Conservation (phyloP, 176 grass and related monocot genomes). For the Raddia distichophylla region DNA sequence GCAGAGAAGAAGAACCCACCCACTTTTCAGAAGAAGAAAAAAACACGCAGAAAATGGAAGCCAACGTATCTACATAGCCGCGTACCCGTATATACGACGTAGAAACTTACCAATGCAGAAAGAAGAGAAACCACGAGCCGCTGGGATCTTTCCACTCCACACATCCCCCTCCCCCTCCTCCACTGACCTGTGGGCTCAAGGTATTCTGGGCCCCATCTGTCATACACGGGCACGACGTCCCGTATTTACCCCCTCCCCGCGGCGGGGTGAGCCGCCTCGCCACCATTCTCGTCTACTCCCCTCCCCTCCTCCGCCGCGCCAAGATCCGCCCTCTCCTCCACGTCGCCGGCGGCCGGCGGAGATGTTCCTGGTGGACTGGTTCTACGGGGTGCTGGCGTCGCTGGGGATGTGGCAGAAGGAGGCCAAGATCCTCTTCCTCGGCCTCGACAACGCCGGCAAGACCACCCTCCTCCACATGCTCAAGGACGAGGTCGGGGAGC, state of each 20-base stretch:
- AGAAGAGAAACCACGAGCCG: background rate
- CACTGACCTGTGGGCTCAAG: background rate
- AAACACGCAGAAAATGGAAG: no score
- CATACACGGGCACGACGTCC: background rate
- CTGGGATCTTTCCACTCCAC: slow-evolving; percentile 7
- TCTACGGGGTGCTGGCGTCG: slow-evolving; percentile 77
- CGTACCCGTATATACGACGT: no score
- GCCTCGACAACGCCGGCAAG: slow-evolving; percentile 85
- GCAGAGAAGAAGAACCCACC: no score
- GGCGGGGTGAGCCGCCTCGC: slow-evolving; percentile 35
- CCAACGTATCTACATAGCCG: no score
- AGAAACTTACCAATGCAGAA: background rate
- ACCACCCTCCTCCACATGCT: slow-evolving; percentile 91
- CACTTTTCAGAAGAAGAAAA: no score
- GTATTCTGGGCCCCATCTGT: background rate
- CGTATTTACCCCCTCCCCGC: background rate
- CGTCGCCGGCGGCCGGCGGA: background rate
- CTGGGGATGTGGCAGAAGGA: slow-evolving; percentile 86
- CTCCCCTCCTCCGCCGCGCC: slow-evolving; percentile 18
- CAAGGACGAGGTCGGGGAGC: slow-evolving; percentile 69
- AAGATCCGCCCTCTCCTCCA: slow-evolving; percentile 12
- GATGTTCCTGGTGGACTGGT: slow-evolving; percentile 90
- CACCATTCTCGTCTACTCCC: slow-evolving; percentile 14
- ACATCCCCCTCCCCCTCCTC: background rate
- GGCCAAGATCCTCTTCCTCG: slow-evolving; percentile 88